phyloP scores from a whole-genome alignment of 2,329 filamentous ascomycete species.

The Hysterium pulicare region DNA sequence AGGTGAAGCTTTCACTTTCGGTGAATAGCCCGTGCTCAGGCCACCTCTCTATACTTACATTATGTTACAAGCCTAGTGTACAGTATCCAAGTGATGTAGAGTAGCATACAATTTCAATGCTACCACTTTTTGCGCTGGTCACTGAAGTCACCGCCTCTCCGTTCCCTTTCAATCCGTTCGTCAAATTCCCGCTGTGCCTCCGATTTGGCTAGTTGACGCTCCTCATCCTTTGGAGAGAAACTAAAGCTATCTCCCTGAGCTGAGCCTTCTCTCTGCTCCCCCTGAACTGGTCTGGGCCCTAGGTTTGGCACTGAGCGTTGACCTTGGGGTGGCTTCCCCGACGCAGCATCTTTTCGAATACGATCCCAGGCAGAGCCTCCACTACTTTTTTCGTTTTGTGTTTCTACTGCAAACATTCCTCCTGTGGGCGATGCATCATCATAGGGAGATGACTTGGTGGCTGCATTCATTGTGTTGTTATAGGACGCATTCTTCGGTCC shows the following conservation, averaged over 20 bases:
- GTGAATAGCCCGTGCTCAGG: too few species aligned
- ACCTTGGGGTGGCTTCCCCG: conserved; percentile 12
- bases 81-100: not conserved
- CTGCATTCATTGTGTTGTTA: conserved; percentile 4
- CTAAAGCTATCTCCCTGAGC: conserved; percentile 43
- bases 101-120: too few species aligned
- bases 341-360: conserved; percentile 34
- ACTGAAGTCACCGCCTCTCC: conserved; percentile 45
- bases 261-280: conserved; percentile 27
- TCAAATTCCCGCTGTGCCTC: conserved; percentile 52
- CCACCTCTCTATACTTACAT: not conserved
- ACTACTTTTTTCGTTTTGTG: conserved; percentile 2
- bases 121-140: conserved; percentile 30
- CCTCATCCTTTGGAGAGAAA: conserved; percentile 43
- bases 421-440: conserved; percentile 37
- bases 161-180: conserved; percentile 46
- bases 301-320: conserved; percentile 7
- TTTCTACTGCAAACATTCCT: conserved; percentile 33
- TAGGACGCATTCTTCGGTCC: not conserved
- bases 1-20: too few species aligned
- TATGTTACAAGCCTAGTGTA: too few species aligned
- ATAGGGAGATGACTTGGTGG: conserved; percentile 11
- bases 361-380: conserved; percentile 45
- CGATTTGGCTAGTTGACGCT: conserved; percentile 41
- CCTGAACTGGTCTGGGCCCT: conserved; percentile 17